Evolutionary conservation across 176 grass and related monocot genomes (phyloP).

Genomic region (Bolboschoenus planiculmis): DNA sequence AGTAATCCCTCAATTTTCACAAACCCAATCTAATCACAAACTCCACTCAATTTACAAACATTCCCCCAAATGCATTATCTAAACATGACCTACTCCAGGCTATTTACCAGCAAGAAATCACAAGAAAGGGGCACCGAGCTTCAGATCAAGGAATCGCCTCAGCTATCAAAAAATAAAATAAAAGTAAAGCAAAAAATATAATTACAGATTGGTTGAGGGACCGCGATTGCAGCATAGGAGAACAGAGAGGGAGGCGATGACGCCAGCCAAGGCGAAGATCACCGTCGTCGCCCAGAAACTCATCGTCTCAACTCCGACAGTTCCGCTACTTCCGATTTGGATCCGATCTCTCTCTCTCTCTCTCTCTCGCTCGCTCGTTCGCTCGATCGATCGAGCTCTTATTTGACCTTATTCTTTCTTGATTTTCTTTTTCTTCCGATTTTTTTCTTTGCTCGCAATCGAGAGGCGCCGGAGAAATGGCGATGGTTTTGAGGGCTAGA

Average conservation of each 20-base stretch:
- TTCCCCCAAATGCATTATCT: neutral
- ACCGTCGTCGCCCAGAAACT: slow-evolving; percentile 32
- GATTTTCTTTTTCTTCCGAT: neutral
- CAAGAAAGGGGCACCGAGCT: neutral
- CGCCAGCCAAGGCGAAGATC: slow-evolving; percentile 38
- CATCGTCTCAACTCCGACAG: slow-evolving; percentile 1
- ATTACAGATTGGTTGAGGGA: slow-evolving; percentile 47
- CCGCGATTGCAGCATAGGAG: slow-evolving; percentile 42
- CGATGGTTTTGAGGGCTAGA: neutral
- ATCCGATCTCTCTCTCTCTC: slow-evolving; percentile 24
- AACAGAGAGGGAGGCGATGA: slow-evolving; percentile 39
- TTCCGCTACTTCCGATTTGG: neutral
- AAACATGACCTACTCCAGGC: neutral
- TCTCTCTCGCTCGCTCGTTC: slow-evolving; percentile 5
- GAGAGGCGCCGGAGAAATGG: neutral
- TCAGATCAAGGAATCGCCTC: neutral
- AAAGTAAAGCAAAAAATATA: neutral
- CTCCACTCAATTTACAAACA: neutral
- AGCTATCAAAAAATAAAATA: neutral
- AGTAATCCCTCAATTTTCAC: neutral
- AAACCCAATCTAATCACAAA: neutral
- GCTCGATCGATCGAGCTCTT: neutral
- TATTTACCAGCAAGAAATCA: neutral
- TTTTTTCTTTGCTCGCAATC: neutral
- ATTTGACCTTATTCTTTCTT: slow-evolving; percentile 7